Base-by-base conservation (phyloP, 169 alveolate species). In the Eimeria acervulina region DNA sequence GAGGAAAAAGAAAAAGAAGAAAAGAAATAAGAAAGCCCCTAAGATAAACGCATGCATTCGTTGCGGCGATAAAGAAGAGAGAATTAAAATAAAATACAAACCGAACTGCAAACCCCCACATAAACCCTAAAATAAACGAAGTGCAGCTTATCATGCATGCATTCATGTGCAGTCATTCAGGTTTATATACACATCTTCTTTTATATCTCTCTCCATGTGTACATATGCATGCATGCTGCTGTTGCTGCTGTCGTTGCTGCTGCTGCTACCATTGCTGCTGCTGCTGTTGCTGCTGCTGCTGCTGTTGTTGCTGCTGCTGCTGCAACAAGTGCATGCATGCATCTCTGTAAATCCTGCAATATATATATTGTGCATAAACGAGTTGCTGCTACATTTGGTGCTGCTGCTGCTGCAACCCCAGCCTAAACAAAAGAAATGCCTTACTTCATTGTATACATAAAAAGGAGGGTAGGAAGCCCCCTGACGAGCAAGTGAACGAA, bases 391-490 rank as follows among this genome's bases (percentile, higher is more conserved):
- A n/a, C n/a, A n/a, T n/a, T n/a, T n/a, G n/a, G n/a, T n/a, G n/a
- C n/a, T n/a, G n/a, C n/a, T n/a, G n/a, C n/a, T n/a, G 66, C 66
- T 13, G 26, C 66, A 55, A 55, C 2, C 12, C 5, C 55, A 72
- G 2, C 51, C 33, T 26, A 10, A 33, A 78, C 38, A 19, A 36
- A 6, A 15, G 28, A 1, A 42, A 40, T 10, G 66, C 52, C 90
- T 81, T 36, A 51, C 90, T 36, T 81, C 55, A 38, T 81, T 42
- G 72, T 81, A 81, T 6, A 81, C 90, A 47, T 81, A 81, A 47
- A 81, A 81, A 2, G 90, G 90, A 31, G 90, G 72, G 55, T 81
- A 81, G 23, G 90, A 28, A 21, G 90, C 90, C 1, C 90, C 90
- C 8, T 28, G 66, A 4, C 90, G 90, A 81, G 47, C 90, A 68